Base-by-base conservation (phyloP, 176 grass and related monocot genomes). In the Coix lacrymajobi region DNA sequence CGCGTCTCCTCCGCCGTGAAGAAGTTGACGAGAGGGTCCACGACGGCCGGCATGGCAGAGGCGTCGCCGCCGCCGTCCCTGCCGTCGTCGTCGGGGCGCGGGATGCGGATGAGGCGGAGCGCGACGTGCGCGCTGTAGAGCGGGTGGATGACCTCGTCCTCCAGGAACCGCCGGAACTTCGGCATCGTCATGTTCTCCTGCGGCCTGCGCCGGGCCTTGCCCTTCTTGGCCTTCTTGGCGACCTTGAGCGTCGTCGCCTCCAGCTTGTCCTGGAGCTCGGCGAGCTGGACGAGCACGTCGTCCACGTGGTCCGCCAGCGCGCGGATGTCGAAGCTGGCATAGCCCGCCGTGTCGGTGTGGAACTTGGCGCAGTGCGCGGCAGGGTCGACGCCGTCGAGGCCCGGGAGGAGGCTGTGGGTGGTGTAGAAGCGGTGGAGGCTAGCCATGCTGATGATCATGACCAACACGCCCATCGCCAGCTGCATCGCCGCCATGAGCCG, bases 131-230 rank as follows among this genome's bases (percentile, higher is more conserved):
- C 92, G 84, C 77, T 76, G 81, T 95, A 98, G 3, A 98, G 88
- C 4, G 95, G 95, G 49, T 94, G 88, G 82, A 98, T 91, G 22
- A 98, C 92, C 82, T 98, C 88, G 41, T 98, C 95, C 78, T 98
- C 84, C 5, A 98, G 85, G 83, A 98, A 98, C 20, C 78, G 84
- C 37, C 78, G 66, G 84, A 98, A 93, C 80, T 91, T 92, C 11
- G 67, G 30, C 81, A 88, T 65, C 7, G 90, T 91, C 56, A 98
- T 88, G 89, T 92, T 94, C 75, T 52, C 69, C 73, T 34, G 48
- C 66, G 15, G 81, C 41, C 20, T 36, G 19, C 36, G 61, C 4
- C 73, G 67, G 19, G 39, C 37, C 80, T 52, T 84, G 37, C 68
- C 29, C 51, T 92, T 92, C 67, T 87, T 94, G 43, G 34, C 30